Percentiles rank a stretch among this genome's conserved stretches.
These are phyloP conservation scores for Suhomyces yuchorum DNA, from an alignment of 1,139 yeast species.

Conservation along the genomic window DNA sequence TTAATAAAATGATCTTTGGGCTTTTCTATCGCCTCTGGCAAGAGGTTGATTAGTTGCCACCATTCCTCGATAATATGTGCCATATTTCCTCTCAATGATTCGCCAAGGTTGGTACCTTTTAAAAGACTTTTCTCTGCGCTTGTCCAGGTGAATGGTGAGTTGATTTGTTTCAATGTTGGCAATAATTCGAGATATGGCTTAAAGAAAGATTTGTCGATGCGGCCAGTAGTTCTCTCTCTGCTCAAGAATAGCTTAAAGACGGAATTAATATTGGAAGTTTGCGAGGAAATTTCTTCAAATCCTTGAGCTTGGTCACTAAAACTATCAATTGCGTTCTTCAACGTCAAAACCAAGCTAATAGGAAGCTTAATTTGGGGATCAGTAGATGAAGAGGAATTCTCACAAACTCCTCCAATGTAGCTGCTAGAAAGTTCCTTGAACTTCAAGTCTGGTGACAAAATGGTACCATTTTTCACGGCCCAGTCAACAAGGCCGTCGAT, in stretches of 20 bases:
- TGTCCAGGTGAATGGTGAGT: slow-evolving; percentile 68
- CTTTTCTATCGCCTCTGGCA: slow-evolving; percentile 36
- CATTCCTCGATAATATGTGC: slow-evolving; percentile 50
- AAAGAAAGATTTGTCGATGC: slow-evolving; percentile 27
- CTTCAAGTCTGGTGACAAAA: slow-evolving; percentile 28
- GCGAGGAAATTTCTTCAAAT: slow-evolving; percentile 22
- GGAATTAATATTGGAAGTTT: slow-evolving; percentile 37
- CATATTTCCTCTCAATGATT: slow-evolving; percentile 40
- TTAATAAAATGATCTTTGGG: slow-evolving; percentile 43
- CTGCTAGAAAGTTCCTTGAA: slow-evolving; percentile 26
- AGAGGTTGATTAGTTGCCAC: slow-evolving; percentile 43
- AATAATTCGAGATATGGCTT: slow-evolving; percentile 59
- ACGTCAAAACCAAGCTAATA: slow-evolving; percentile 39
- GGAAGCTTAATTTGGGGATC: slow-evolving; percentile 36
- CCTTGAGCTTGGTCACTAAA: slow-evolving; percentile 12
- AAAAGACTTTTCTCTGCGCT: slow-evolving; percentile 51
- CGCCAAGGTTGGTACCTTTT: slow-evolving; percentile 64
- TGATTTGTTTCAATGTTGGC: slow-evolving; percentile 52
- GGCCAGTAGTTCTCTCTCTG: slow-evolving; percentile 26
- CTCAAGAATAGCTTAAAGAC: slow-evolving; percentile 53
- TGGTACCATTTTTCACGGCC: slow-evolving; percentile 54
- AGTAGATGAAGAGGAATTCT: slow-evolving; percentile 9
- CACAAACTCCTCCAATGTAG: slow-evolving; percentile 45
- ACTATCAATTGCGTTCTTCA: slow-evolving; percentile 42
- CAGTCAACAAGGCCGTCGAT: slow-evolving; percentile 40